Conservation (phyloP, 495 filamentous ascomycete species). For the Antarctomyces pellizariae region DNA sequence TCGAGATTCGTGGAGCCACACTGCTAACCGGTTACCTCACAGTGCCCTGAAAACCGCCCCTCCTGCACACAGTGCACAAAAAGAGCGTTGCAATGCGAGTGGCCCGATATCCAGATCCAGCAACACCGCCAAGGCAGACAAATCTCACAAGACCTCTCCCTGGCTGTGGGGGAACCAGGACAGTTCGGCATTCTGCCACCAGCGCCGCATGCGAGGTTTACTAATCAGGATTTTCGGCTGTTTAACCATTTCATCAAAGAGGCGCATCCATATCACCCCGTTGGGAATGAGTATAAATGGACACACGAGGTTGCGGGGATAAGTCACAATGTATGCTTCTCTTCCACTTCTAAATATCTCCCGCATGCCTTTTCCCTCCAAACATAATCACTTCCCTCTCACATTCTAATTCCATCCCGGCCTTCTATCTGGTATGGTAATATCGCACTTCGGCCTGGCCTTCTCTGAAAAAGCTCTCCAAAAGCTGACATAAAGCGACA, state of each 20-base stretch:
- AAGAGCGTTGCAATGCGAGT: slow-evolving; percentile 31
- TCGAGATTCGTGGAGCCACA: slow-evolving; percentile 1
- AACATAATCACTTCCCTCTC: slow-evolving; percentile 12
- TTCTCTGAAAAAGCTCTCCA: slow-evolving; percentile 1
- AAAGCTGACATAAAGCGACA: slow-evolving; percentile 7
- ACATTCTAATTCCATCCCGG: neutral
- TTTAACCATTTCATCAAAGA: slow-evolving; percentile 36
- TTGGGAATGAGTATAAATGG: slow-evolving; percentile 33
- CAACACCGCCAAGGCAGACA: neutral
- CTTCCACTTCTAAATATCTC: neutral
- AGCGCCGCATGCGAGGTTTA: too few relatives aligned
- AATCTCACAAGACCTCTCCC: slow-evolving; percentile 3
- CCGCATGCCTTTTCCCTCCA: neutral
- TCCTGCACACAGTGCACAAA: slow-evolving; percentile 34
- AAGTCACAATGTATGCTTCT: slow-evolving; percentile 23
- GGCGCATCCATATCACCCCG: slow-evolving; percentile 34
- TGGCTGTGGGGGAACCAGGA: slow-evolving; percentile 16
- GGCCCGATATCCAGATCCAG: slow-evolving; percentile 21
- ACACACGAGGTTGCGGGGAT: slow-evolving; percentile 31
- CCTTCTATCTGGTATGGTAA: too few relatives aligned
- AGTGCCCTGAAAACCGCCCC: slow-evolving; percentile 35
- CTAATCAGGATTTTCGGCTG: slow-evolving; percentile 32
- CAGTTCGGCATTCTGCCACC: slow-evolving; percentile 22
- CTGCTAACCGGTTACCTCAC: neutral
- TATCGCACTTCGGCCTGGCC: too few relatives aligned